Evolutionary conservation across 257 asterid genomes (phyloP), one percentile per base, ranked within the genome.

Genomic region (Forsythia viridissima): DNA sequence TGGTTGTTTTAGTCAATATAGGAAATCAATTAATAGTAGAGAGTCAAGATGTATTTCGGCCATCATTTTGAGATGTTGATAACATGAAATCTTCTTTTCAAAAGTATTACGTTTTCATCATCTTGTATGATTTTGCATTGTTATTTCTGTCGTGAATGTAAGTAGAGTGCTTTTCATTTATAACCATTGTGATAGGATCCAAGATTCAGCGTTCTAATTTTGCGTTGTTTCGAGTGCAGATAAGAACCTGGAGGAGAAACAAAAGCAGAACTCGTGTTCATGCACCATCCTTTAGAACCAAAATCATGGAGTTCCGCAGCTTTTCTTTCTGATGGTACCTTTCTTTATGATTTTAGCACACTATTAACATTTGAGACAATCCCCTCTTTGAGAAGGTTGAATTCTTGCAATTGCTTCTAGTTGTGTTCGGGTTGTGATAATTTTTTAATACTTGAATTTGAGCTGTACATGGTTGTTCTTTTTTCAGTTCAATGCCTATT

Each of bases 261-360:
- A 85, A 83, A 86, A 86, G 57, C 87, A 81, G 84, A 84, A 86
- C 13, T 77, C 83, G 5, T 88, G 90, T 80, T 83, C 89, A 12
- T 88, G 92, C 79, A 74, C 84, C 11, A 83, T 88, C 80, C 92
- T 88, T 30, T 63, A 63, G 40, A 63, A 30, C 39, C 70, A 11
- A 63, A 10, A 30, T 30, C 37, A 10, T 63, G 40, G 40, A 2
- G 16, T 63, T 2, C 70, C 10, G 40, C 30, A 63, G 40, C 70
- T 24, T 63, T 10, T 63, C 39, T 63, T 63, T 63, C 8, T 63
- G 40, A 30, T 41, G 74, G 46, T 73, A 34, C 44, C 10, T 39
- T 20, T 48, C 59, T 40, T n/a, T 55, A 43, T 51, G 68, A 72
- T 42, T 44, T 61, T 36, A 48, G 67, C 39, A 81, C 77, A 38